Evolutionary conservation across 495 filamentous ascomycete species (phyloP).

Genomic region (Aspergillus ellipticus): DNA sequence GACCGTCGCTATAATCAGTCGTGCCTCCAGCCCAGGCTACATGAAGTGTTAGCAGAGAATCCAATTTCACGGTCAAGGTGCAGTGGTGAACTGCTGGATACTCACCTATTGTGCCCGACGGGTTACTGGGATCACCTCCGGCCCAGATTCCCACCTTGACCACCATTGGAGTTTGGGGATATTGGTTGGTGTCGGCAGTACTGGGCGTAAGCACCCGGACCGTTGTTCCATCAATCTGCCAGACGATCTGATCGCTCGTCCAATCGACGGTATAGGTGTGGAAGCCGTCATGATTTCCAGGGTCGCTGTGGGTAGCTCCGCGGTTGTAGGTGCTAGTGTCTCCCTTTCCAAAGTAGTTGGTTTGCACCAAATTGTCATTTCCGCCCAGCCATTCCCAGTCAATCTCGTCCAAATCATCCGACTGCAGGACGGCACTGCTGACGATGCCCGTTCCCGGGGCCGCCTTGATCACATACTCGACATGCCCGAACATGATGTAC

Average conservation of each 20-base stretch:
- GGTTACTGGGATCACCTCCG: conserved; percentile 68
- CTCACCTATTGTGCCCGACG: conserved; percentile 63
- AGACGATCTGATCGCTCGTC: conserved; percentile 68
- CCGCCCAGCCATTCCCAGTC: conserved; percentile 85
- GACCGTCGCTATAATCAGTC: conserved; percentile 74
- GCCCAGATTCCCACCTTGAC: conserved; percentile 83
- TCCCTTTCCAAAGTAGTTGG: conserved; percentile 88
- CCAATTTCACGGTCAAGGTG: background rate
- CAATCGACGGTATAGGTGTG: conserved; percentile 86
- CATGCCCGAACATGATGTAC: conserved; percentile 71
- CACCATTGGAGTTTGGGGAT: conserved; percentile 84
- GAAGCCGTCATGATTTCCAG: conserved; percentile 51
- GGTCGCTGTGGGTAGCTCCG: conserved; percentile 53
- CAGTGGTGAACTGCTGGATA: conserved; percentile 3
- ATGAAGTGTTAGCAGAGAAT: conserved; percentile 18
- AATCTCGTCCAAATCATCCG: conserved; percentile 84
- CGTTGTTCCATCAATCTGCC: conserved; percentile 64
- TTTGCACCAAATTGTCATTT: conserved; percentile 59
- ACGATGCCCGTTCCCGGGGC: conserved; percentile 61
- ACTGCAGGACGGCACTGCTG: conserved; percentile 77
- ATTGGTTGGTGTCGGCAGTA: conserved; percentile 62
- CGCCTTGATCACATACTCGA: conserved; percentile 56
- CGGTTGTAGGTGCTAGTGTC: conserved; percentile 62
- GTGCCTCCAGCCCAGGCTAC: conserved; percentile 78
- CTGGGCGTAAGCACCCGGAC: conserved; percentile 65